Evolutionary conservation across 202 grass and related monocot genomes (phyloP).

Genomic region (Tripidium arundinaceum): DNA sequence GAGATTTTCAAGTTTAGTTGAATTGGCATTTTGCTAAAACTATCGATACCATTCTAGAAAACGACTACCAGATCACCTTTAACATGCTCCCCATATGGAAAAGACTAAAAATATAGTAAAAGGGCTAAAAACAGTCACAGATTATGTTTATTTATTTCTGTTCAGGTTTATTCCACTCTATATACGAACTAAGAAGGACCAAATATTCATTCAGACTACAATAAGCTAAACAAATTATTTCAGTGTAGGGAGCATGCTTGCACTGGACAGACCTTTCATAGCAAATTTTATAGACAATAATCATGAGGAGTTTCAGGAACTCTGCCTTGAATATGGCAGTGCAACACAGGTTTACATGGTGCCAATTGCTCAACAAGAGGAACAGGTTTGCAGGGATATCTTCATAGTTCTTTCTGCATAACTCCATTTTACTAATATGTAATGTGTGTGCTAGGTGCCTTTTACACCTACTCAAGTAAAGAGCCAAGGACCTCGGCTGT

Average conservation of each 20-base stretch:
- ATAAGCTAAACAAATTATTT: slow-evolving; percentile 35
- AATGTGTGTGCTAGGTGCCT: slow-evolving; percentile 55
- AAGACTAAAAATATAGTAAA: neutral
- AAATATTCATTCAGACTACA: slow-evolving; percentile 12
- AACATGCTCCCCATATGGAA: neutral
- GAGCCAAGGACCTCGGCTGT: slow-evolving; percentile 57
- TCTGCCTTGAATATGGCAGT: slow-evolving; percentile 92
- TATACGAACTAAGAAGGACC: slow-evolving; percentile 15
- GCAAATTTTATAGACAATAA: slow-evolving; percentile 40
- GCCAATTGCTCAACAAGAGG: slow-evolving; percentile 79
- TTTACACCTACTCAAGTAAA: slow-evolving; percentile 80
- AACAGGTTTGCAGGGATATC: slow-evolving; percentile 61
- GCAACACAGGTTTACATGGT: slow-evolving; percentile 83
- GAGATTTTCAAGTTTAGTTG: slow-evolving; percentile 26
- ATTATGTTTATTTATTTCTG: no score
- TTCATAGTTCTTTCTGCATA: slow-evolving; percentile 16
- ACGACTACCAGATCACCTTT: no score
- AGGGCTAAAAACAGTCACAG: neutral
- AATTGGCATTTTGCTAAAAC: neutral
- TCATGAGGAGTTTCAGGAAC: slow-evolving; percentile 53
- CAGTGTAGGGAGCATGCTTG: slow-evolving; percentile 96
- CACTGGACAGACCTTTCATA: slow-evolving; percentile 83
- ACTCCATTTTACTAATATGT: slow-evolving; percentile 26
- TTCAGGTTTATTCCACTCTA: slow-evolving; percentile 55
- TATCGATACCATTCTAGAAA: no score